Evolutionary conservation across 768 basidiomycete genomes (phyloP).

Genomic region (Cubamyces lactineus): DNA sequence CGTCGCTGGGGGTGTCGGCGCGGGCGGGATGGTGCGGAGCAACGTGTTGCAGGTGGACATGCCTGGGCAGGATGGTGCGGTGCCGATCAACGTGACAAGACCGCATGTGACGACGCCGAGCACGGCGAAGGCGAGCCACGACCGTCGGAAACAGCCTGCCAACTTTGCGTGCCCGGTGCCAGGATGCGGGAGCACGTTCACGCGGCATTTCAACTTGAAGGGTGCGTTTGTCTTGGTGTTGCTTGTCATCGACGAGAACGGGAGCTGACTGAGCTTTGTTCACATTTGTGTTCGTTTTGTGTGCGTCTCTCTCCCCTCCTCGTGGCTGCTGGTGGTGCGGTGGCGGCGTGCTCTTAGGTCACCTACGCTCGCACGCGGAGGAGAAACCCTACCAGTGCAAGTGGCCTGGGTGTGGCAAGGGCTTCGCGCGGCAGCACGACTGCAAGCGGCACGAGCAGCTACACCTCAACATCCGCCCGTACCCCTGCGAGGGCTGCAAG

Average conservation of each 20-base stretch:
- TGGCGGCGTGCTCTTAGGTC: slow-evolving; percentile 51
- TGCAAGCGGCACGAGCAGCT: slow-evolving; percentile 96
- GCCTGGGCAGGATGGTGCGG: slow-evolving; percentile 15
- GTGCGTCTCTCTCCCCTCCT: not conserved
- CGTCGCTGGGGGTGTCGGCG: not conserved
- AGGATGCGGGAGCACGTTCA: slow-evolving; percentile 97
- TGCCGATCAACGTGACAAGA: slow-evolving; percentile 44
- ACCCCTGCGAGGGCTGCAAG: slow-evolving; percentile 89
- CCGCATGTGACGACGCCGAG: slow-evolving; percentile 90
- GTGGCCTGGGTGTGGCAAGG: slow-evolving; percentile 94
- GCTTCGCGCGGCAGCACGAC: slow-evolving; percentile 93
- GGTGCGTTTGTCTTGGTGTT: slow-evolving; percentile 47
- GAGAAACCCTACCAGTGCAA: slow-evolving; percentile 95
- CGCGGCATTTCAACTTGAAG: slow-evolving; percentile 91
- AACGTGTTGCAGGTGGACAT: slow-evolving; percentile 26
- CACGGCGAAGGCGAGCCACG: slow-evolving; percentile 85
- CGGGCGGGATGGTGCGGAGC: not conserved
- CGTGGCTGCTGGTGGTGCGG: not conserved
- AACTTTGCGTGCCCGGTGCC: slow-evolving; percentile 91
- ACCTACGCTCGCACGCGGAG: slow-evolving; percentile 92
- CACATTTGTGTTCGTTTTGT: slow-evolving; percentile 2
- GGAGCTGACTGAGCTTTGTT: slow-evolving; percentile 8
- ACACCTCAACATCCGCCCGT: slow-evolving; percentile 90
- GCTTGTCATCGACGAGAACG: slow-evolving; percentile 12
- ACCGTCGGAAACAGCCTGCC: slow-evolving; percentile 86